Conservation (phyloP, 2,329 filamentous ascomycete species). For the Aspergillus neoniger region DNA sequence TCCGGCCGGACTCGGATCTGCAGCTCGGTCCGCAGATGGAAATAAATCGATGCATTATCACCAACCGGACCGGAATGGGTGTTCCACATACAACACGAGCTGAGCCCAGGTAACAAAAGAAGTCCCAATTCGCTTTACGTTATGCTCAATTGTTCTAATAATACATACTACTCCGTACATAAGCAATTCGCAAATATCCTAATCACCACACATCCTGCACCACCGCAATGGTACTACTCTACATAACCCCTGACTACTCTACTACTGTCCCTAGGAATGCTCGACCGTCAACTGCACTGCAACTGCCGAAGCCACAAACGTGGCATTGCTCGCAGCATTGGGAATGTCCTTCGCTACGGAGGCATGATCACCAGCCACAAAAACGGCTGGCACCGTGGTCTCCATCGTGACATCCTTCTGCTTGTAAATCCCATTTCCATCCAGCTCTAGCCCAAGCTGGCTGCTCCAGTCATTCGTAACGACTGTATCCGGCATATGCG, state of each 20-base stretch:
- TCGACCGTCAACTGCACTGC: background rate
- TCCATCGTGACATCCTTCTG: background rate
- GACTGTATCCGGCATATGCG: constrained; percentile 3
- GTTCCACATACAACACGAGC: too few relatives aligned
- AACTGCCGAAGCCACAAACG: constrained; percentile 3
- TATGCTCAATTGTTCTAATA: too few relatives aligned
- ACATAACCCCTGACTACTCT: background rate
- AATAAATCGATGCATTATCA: too few relatives aligned
- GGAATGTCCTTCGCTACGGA: constrained; percentile 5
- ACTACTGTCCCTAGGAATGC: background rate
- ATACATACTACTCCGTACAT: too few relatives aligned
- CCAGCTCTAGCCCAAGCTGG: background rate
- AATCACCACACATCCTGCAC: too few relatives aligned
- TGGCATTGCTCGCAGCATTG: constrained; percentile 4
- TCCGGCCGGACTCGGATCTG: too few relatives aligned
- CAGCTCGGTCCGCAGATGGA: too few relatives aligned
- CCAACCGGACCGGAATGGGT: too few relatives aligned
- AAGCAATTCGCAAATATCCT: too few relatives aligned
- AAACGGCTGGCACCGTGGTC: constrained; percentile 11
- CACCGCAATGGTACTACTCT: too few relatives aligned
- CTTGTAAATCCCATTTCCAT: background rate
- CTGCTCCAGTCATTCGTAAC: background rate
- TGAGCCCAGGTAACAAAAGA: too few relatives aligned
- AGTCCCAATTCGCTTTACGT: too few relatives aligned
- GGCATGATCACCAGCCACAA: constrained; percentile 15